Evolutionary conservation across 495 filamentous ascomycete genomes (phyloP).

Genomic region (Aspergillus funiculosus): DNA sequence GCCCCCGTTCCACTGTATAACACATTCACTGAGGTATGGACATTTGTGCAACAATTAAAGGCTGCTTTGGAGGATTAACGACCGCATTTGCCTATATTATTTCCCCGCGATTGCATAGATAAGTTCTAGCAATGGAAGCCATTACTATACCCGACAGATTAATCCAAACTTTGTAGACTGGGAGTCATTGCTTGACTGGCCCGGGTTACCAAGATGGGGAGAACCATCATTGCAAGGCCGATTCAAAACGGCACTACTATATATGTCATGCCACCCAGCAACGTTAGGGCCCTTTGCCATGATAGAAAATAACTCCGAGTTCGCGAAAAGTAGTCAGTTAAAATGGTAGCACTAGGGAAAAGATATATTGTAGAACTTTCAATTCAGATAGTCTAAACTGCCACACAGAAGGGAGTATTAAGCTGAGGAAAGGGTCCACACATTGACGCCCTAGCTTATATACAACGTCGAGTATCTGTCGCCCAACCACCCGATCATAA

Average conservation of each 20-base stretch:
- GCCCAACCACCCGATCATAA: slow-evolving; percentile 28
- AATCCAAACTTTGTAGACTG: no score
- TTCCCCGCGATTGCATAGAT: no score
- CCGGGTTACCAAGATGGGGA: no score
- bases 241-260: no score
- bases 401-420: slow-evolving; percentile 4
- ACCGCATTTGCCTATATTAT: not conserved
- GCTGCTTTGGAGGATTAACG: slow-evolving; percentile 22
- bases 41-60: slow-evolving; percentile 57
- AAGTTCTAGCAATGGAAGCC: no score
- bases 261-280: no score
- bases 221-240: no score
- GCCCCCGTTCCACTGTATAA: slow-evolving; percentile 93
- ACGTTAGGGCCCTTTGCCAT: no score
- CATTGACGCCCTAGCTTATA: slow-evolving; percentile 41
- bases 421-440: slow-evolving; percentile 25
- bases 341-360: not conserved
- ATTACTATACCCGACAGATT: no score
- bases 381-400: slow-evolving; percentile 3
- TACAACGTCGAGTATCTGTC: slow-evolving; percentile 41
- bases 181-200: no score
- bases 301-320: no score
- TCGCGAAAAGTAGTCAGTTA: not conserved
- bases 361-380: no score
- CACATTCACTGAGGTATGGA: slow-evolving; percentile 68